Conservation (phyloP, 2,329 filamentous ascomycete species). For the Thielaviopsis ethacetica region DNA sequence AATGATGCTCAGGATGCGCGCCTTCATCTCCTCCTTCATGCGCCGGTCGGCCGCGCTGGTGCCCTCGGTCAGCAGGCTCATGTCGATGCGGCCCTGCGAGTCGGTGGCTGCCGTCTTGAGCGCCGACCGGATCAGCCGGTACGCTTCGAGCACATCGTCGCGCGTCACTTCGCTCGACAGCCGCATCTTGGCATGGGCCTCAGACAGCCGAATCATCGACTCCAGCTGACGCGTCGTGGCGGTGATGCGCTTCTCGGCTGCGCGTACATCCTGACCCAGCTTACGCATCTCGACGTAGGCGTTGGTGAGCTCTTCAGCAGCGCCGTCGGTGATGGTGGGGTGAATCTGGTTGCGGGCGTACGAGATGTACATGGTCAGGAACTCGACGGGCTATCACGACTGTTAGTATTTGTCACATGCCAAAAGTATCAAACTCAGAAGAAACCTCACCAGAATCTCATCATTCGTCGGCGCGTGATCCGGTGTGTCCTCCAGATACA, state of each 20-base stretch:
- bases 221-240: conserved; percentile 93
- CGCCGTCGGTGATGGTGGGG: conserved; percentile 62
- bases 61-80: conserved; percentile 90
- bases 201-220: conserved; percentile 91
- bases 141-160: conserved; percentile 75
- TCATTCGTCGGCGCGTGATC: conserved; percentile 58
- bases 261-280: conserved; percentile 72
- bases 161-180: conserved; percentile 59
- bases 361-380: conserved; percentile 91
- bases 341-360: conserved; percentile 81
- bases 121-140: conserved; percentile 80
- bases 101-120: conserved; percentile 98
- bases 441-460: conserved; percentile 59
- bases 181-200: conserved; percentile 97
- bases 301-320: conserved; percentile 67
- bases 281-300: conserved; percentile 92
- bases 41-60: conserved; percentile 76
- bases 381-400: conserved; percentile 59
- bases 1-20: conserved; percentile 53
- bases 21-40: conserved; percentile 60
- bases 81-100: conserved; percentile 81
- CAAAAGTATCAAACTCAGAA: not conserved
- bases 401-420: conserved; percentile 4
- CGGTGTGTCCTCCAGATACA: conserved; percentile 91
- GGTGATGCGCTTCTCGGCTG: conserved; percentile 88